Evolutionary conservation across 2,329 filamentous ascomycete genomes (phyloP).

Genomic region (Aureobasidium sp.): DNA sequence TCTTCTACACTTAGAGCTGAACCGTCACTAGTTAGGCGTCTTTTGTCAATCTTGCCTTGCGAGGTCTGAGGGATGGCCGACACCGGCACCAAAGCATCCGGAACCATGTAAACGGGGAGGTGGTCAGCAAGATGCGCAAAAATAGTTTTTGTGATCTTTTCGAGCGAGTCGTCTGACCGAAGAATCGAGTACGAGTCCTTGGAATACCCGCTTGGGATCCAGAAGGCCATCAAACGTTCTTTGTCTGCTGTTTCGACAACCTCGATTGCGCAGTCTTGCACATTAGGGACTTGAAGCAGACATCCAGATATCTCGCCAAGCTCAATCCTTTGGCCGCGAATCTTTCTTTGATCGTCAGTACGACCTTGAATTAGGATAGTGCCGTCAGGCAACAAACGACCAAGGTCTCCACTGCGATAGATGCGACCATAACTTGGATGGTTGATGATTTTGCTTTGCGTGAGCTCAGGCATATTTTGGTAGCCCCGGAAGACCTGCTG

Average conservation of each 20-base stretch:
- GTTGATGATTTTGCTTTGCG: constrained; percentile 56
- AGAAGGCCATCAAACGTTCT: constrained; percentile 60
- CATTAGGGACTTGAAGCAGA: constrained; percentile 44
- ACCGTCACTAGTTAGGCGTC: constrained; percentile 43
- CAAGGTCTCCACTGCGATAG: constrained; percentile 77
- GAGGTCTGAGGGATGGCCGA: constrained; percentile 60
- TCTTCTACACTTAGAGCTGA: constrained; percentile 35
- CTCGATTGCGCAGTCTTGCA: constrained; percentile 57
- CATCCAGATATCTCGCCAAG: constrained; percentile 63
- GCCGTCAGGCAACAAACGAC: constrained; percentile 68
- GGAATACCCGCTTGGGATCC: constrained; percentile 40
- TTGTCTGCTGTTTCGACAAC: constrained; percentile 39
- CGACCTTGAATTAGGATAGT: constrained; percentile 65
- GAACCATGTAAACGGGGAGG: constrained; percentile 72
- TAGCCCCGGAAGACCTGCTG: constrained; percentile 71
- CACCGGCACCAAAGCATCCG: constrained; percentile 63
- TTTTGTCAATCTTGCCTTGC: constrained; percentile 66
- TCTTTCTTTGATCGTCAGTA: constrained; percentile 71
- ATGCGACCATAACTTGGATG: constrained; percentile 63
- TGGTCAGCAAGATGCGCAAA: constrained; percentile 46
- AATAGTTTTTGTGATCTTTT: constrained; percentile 34
- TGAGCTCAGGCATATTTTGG: constrained; percentile 55
- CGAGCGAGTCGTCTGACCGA: constrained; percentile 25
- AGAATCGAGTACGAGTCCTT: constrained; percentile 30
- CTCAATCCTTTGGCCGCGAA: constrained; percentile 73